Evolutionary conservation across 345 rosid genomes (phyloP), one percentile per base, ranked within the genome.

Genomic region (Bruguiera gymnorhiza): DNA sequence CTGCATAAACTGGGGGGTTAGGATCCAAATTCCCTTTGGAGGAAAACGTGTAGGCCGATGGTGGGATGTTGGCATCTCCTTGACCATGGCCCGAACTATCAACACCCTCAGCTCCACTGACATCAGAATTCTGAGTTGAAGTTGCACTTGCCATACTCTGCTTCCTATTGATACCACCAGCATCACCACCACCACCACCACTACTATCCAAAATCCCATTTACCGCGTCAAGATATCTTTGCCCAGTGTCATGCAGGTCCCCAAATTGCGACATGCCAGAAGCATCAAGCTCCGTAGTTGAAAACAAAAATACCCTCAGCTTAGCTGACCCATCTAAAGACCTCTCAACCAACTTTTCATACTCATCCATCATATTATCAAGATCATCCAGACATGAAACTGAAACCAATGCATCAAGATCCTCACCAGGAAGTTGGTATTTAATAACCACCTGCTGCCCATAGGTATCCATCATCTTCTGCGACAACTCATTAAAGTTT

Each of bases 341-440:
- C 76, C 86, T 87, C 67, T 84, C 82, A 60, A 76, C 71, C 79
- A 87, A 77, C 76, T 87, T 87, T 73, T 86, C 87, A 82, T 85
- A 90, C 81, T 90, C 93, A 34, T 87, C 96, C 93, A 90, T 83
- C 96, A 90, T 86, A 73, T 87, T 85, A 71, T 86, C 89, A 52
- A 90, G 88, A 81, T 90, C 93, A 66, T 88, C 96, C 6, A 84
- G 76, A 67, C 87, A 86, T 11, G 89, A 83, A 75, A 90, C 85
- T 1, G 96, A 90, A 29, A 90, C 89, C 77, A 90, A 77, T 15
- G 96, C 87, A 78, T 90, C 96, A 75, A 90, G 87, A 74, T 90
- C 96, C 83, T 90, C 96, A 66, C 81, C 87, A 46, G 93, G 96
- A 60, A 87, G 91, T 85, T 90, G 96, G 73, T 83, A 87, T 81